Evolutionary conservation across 805 yeast genomes (phyloP).

Genomic region (Ogataea philodendri): DNA sequence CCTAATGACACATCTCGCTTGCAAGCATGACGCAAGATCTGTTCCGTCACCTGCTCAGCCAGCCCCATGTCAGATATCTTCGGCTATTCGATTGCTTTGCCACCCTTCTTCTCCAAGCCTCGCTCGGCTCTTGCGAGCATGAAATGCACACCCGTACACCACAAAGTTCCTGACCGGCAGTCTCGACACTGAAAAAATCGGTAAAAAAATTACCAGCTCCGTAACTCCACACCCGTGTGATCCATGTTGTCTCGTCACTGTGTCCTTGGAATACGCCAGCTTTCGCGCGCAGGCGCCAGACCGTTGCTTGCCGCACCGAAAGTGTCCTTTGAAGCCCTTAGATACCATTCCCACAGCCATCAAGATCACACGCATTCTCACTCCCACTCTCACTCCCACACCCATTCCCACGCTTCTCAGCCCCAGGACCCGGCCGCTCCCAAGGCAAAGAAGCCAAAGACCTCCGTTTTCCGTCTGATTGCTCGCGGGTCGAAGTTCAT

Average conservation of each 20-base stretch:
- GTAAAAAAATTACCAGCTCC: background rate
- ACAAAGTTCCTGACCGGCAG: no score
- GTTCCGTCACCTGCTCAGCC: no score
- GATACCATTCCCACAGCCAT: slow-evolving; percentile 9
- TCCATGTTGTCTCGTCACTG: slow-evolving; percentile 1
- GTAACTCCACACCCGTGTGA: no score
- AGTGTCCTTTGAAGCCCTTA: background rate
- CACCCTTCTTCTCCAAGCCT: background rate
- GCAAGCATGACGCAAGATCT: no score
- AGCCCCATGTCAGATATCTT: no score
- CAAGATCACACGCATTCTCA: slow-evolving; percentile 6
- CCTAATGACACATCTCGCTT: no score
- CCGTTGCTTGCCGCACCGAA: background rate
- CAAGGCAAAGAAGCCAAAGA: slow-evolving; percentile 28
- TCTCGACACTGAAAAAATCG: slow-evolving; percentile 2
- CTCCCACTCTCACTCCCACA: slow-evolving; percentile 9
- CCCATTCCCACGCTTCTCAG: slow-evolving; percentile 7
- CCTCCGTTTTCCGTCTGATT: slow-evolving; percentile 42
- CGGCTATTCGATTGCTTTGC: no score
- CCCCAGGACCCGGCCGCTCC: slow-evolving; percentile 1
- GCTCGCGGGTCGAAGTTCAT: slow-evolving; percentile 61
- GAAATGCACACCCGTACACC: slow-evolving; percentile 3
- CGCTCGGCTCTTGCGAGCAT: background rate
- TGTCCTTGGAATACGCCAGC: slow-evolving; percentile 1
- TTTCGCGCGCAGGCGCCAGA: no score